A percentile compares a stretch with the other conserved stretches of the same genome.
Conservation (phyloP, 768 basidiomycete species). For the Lanmaoa pseudosensibilis region DNA sequence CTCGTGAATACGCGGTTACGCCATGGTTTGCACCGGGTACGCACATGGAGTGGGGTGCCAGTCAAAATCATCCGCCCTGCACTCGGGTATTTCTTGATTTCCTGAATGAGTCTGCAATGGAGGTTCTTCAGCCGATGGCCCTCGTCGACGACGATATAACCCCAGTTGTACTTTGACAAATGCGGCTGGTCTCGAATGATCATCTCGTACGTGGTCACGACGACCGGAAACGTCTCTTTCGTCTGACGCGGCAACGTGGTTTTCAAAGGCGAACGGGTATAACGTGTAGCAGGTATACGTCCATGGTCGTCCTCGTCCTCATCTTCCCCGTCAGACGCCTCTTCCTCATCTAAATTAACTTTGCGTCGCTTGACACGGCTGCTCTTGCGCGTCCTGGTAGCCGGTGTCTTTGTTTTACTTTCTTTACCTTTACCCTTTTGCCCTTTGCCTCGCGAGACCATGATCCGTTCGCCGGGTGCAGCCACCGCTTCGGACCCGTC, state of each 20-base stretch:
- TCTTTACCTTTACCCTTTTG: constrained; percentile 22
- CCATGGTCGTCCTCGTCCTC: constrained; percentile 10
- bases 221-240: constrained; percentile 64
- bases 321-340: constrained; percentile 13
- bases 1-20: not conserved
- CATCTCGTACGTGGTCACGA: constrained; percentile 91
- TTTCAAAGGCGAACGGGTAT: constrained; percentile 14
- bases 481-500: constrained; percentile 25
- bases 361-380: constrained; percentile 25
- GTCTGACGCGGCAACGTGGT: constrained; percentile 12
- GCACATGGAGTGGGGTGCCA: constrained; percentile 92
- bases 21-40: constrained; percentile 22
- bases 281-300: constrained; percentile 19
- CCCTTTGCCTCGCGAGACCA: constrained; percentile 20
- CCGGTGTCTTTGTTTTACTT: constrained; percentile 9
- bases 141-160: constrained; percentile 95
- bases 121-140: constrained; percentile 96
- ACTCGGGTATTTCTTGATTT: constrained; percentile 83
- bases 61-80: constrained; percentile 92
- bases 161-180: constrained; percentile 69
- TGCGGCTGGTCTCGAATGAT: constrained; percentile 79
- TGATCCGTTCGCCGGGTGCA: constrained; percentile 25
- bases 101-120: constrained; percentile 84
- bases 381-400: constrained; percentile 8
- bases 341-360: constrained; percentile 5